Base-by-base conservation (phyloP, 2,329 filamentous ascomycete genomes). In the Sordariomycetes sp. region DNA sequence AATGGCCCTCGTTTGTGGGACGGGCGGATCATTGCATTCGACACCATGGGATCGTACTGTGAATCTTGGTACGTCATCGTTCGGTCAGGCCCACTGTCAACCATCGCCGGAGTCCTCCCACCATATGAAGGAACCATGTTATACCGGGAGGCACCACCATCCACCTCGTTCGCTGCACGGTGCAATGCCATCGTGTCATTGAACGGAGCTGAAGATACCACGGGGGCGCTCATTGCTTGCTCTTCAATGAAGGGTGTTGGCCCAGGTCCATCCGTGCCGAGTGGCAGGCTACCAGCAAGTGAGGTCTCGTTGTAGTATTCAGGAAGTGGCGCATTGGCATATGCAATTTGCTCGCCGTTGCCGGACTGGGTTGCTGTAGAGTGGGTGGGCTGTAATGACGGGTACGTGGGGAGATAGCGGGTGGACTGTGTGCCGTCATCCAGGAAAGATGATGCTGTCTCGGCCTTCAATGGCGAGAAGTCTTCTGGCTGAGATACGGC, bases 1-100 rank as follows among this genome's bases (percentile, higher is more conserved):
- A 84, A 85, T 2, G 80, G 81, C 0, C 79, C 80, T 12, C 80
- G 72, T 58, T 71, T 73, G 8, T 72, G 68, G 7, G 72, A 67
- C 8, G 71, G 68, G 2, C 71, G 70, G 48, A 69, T 68, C 43
- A 54, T 35, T 57, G 72, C 67, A 51, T 70, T 67, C 3, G 68
- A 63, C 25, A 69, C 67, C 18, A 73, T 65, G 48, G 71, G 65
- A 55, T 74, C 70, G 24, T 72, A 55, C 22, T 16, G 18, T 1
- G 52, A 16, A 14, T 25, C 24, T 20, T 48, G 35, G n/a, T 54
- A 53, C 24, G 54, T 55, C 24, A 50, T 48, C 51, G 34, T 52
- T 2, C 22, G 25, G 24, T 54, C 32, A 10, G 52, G 22, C 8
- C n/a, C 51, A 11, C 25, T 12, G 34, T 18, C 22, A 20, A 10